Base-by-base conservation (phyloP, 306 rosid species). In the Fragaria vesca region DNA sequence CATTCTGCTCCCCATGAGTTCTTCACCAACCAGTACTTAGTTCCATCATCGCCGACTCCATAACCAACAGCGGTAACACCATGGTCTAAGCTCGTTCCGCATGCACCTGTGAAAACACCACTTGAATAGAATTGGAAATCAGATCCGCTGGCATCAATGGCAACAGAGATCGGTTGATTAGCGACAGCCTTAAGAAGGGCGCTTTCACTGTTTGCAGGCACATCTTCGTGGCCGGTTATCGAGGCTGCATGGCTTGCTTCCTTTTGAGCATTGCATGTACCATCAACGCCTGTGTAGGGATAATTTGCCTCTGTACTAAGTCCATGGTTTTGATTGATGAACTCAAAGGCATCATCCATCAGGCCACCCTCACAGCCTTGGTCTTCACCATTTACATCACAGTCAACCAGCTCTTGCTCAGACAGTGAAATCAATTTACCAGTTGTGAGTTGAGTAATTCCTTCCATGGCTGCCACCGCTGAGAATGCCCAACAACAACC, bases 361-460 rank as follows among this genome's bases (percentile, higher is more conserved):
- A 75, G 67, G 38, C 81, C 90, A 13, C 85, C 88, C 13, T 58
- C 65, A 57, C 90, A 86, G 24, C 90, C 87, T 68, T 80, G 81
- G 61, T 81, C 86, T 4, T 85, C 85, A 8, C 86, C 83, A 8
- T 12, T 66, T 7, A 73, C 79, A 54, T 86, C 92, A 71, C 92
- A 85, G 62, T 86, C 88, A 52, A 84, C 84, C 18, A 86, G 82
- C 77, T 88, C 88, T 82, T 89, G 90, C 73, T 86, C 87, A 0
- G 84, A 86, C 30, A 84, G 74, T n/a, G 86, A 86, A 54, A 80
- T 75, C 76, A 86, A 51, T 2, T 81, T 77, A 2, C 86, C 80
- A 26, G 82, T 66, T 11, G 34, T 78, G 12, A 82, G n/a, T 58
- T 47, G 17, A 18, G 81, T 79, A 30, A 79, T 74, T 72, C 86